phyloP scores from a whole-genome alignment of 768 basidiomycete genomes.

The Mycena indigotica region DNA sequence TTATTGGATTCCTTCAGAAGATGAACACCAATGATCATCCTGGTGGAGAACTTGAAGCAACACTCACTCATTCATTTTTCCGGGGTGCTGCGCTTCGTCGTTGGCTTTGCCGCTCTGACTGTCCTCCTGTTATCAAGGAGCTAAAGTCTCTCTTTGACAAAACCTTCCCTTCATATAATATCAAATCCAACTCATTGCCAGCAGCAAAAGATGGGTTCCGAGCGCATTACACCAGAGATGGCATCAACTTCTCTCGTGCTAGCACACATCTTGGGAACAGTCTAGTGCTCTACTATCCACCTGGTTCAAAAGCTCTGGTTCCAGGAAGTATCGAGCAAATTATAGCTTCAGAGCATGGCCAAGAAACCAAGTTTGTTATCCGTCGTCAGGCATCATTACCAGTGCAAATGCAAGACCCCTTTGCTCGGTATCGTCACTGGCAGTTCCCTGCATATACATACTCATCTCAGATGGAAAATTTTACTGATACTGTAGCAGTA shows the following conservation, averaged over 20 bases:
- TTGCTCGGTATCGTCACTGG: constrained; percentile 13
- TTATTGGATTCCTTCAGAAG: too few species aligned
- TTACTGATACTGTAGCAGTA: constrained; percentile 6
- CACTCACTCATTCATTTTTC: too few species aligned
- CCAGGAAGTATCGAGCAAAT: constrained; percentile 17
- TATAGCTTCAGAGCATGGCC: constrained; percentile 1
- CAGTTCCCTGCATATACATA: constrained; percentile 18
- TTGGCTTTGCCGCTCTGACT: constrained; percentile 15
- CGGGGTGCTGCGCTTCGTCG: constrained; percentile 11
- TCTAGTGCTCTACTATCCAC: constrained; percentile 19
- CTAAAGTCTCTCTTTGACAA: constrained; percentile 17
- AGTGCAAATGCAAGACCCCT: constrained; percentile 8
- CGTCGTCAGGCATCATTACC: constrained; percentile 16
- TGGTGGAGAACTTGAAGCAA: too few species aligned
- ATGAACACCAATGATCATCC: constrained; percentile 33
- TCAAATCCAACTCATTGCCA: constrained; percentile 12
- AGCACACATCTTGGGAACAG: constrained; percentile 19
- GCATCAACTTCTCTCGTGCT: constrained; percentile 13
- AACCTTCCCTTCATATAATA: constrained; percentile 3
- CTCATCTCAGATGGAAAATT: too few species aligned
- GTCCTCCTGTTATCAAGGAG: constrained; percentile 18
- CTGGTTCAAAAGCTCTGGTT: constrained; percentile 8
- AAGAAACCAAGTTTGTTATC: too few species aligned
- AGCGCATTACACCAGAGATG: constrained; percentile 13
- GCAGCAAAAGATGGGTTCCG: constrained; percentile 7